Evolutionary conservation across 345 rosid genomes (phyloP), one percentile per base, ranked within the genome.

Genomic region (Lagerstroemia speciosa): DNA sequence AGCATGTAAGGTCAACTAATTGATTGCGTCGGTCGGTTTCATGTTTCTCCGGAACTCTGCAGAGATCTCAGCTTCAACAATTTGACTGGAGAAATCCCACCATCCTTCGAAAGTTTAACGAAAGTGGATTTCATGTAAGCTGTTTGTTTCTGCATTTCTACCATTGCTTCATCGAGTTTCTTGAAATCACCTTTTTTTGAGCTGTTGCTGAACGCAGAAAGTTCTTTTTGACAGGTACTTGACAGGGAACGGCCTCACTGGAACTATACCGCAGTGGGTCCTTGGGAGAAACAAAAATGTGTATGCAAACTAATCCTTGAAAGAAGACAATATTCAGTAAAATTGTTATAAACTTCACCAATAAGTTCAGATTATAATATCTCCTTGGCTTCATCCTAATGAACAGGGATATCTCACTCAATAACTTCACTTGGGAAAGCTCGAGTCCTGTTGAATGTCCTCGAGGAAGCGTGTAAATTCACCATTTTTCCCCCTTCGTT

Each of bases 11-110:
- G n/a, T n/a, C n/a, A n/a, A n/a, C n/a, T n/a, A n/a, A 20, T 34
- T 14, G 19, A 32, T 63, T 10, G n/a, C n/a, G 9, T 16, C 8
- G 0, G 11, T 34, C 31, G 17, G 17, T 34, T 62, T 30, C 19
- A 16, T 8, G 6, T 9, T 65, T 40, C 32, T 24, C 6, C 17
- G 43, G 2, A 32, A 14, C 29, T 8, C 22, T 86, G 83, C 77
- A 92, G 96, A 72, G 98, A 92, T 76, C 86, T 92, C 68, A 92
- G 93, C 77, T 90, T 84, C 75, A 92, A 92, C 72, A 81, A 75
- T 70, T 71, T 92, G 71, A 87, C 78, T 17, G 93, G 96, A 66
- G 78, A 80, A 78, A 80, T 92, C 82, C 96, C 96, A 3, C 2
- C 74, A 46, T 77, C 90, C 16, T 92, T 90, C 72, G 62, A 60